Evolutionary conservation across 2,329 filamentous ascomycete genomes (phyloP).

Genomic region (Monosporascus sp.): DNA sequence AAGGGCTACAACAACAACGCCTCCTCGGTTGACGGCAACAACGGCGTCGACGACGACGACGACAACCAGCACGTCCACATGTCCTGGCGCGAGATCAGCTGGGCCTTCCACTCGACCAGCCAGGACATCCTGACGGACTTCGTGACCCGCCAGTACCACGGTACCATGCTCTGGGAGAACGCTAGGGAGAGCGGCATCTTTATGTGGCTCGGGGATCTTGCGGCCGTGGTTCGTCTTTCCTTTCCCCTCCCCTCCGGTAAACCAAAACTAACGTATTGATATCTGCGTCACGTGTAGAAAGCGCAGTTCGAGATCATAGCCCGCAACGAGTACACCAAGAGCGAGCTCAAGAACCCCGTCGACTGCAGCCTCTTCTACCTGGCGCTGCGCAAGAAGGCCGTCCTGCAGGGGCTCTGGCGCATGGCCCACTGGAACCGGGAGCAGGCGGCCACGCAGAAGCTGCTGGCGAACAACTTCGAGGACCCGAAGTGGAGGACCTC

Average conservation of each 20-base stretch:
- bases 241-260: constrained; percentile 2
- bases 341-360: constrained; percentile 80
- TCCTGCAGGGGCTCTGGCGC: constrained; percentile 87
- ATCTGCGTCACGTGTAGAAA: constrained; percentile 40
- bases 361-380: constrained; percentile 91
- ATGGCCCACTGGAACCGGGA: constrained; percentile 89
- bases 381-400: constrained; percentile 82
- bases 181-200: constrained; percentile 85
- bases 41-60: too few species aligned
- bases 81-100: constrained; percentile 74
- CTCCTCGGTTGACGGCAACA: too few species aligned
- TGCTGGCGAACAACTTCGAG: constrained; percentile 86
- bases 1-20: too few species aligned
- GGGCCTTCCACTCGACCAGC: constrained; percentile 77
- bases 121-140: constrained; percentile 89
- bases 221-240: constrained; percentile 55
- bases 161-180: constrained; percentile 76
- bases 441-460: constrained; percentile 70
- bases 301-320: constrained; percentile 85
- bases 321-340: constrained; percentile 86
- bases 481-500: constrained; percentile 83
- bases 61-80: constrained; percentile 43
- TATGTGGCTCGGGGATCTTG: constrained; percentile 83
- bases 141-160: constrained; percentile 72
- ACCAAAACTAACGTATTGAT: not conserved